These are phyloP conservation scores for Ustilago vetiveriae DNA, from an alignment of 1,284 basidiomycete genomes.

Conservation along the genomic window DNA sequence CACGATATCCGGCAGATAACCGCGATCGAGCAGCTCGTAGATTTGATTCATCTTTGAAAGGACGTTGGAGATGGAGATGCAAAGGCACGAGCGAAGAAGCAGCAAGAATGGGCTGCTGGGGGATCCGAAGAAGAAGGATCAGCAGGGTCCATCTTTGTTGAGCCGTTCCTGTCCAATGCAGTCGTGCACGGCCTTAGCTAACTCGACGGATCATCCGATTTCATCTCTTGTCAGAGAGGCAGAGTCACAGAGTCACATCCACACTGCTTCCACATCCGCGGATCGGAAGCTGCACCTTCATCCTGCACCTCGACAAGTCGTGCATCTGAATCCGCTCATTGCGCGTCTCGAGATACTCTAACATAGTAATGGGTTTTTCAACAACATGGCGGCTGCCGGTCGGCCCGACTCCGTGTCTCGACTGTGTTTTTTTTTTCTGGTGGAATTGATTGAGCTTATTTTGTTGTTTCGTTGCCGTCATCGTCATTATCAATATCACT, in stretches of 20 bases:
- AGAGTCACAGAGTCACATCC: not conserved
- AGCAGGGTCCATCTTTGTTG: constrained; percentile 4
- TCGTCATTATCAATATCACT: too few relatives aligned
- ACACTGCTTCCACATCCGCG: constrained; percentile 13
- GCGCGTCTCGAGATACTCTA: too few relatives aligned
- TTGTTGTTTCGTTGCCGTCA: not conserved
- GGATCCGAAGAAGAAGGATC: not conserved
- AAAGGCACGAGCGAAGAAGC: too few relatives aligned
- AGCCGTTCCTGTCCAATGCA: constrained; percentile 5
- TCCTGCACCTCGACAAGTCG: constrained; percentile 17
- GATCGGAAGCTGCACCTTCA: constrained; percentile 30
- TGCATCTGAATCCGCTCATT: too few relatives aligned
- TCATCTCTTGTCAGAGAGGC: too few relatives aligned
- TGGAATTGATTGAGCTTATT: not conserved
- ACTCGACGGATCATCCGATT: constrained; percentile 11
- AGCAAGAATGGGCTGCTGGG: too few relatives aligned
- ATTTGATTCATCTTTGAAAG: constrained; percentile 26
- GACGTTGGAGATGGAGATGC: not conserved
- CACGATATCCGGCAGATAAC: constrained; percentile 61
- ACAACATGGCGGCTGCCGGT: constrained; percentile 2
- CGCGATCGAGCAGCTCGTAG: constrained; percentile 45
- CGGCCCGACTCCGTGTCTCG: constrained; percentile 1
- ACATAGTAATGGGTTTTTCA: too few relatives aligned
- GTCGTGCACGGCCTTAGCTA: constrained; percentile 24
- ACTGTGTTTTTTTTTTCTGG: not conserved